Percentiles rank a stretch among this genome's conserved stretches.
These are phyloP conservation scores for Cladobotryum mycophilum DNA, from an alignment of 2,329 filamentous ascomycete genomes.

Conservation along the genomic window DNA sequence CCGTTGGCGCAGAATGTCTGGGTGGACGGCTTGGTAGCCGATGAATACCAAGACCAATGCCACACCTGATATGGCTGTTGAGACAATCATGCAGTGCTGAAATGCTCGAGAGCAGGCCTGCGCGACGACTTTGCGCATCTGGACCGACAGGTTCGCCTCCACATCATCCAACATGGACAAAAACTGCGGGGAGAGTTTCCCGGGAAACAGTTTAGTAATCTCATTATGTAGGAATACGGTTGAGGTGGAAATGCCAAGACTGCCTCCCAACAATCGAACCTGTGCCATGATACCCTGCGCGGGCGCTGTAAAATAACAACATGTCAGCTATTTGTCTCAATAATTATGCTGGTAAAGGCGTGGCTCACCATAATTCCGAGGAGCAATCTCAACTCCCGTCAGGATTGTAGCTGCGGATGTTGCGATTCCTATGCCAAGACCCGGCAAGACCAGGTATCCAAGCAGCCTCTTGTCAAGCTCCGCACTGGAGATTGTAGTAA, in stretches of 20 bases:
- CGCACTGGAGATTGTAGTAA: constrained; percentile 29
- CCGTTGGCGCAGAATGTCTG: neutral
- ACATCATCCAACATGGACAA: constrained; percentile 20
- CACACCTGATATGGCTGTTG: constrained; percentile 33
- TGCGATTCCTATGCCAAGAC: constrained; percentile 45
- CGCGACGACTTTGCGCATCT: constrained; percentile 28
- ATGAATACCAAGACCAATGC: neutral
- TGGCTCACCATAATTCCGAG: constrained; percentile 39
- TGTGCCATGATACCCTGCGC: constrained; percentile 48
- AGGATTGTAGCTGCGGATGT: constrained; percentile 42
- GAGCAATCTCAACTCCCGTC: constrained; percentile 34
- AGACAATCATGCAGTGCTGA: constrained; percentile 41
- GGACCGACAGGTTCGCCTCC: constrained; percentile 17
- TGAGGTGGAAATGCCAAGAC: constrained; percentile 47
- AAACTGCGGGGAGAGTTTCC: constrained; percentile 21
- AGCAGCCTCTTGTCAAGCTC: constrained; percentile 38
- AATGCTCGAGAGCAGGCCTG: constrained; percentile 38
- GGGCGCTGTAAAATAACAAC: constrained; percentile 29
- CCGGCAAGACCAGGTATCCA: constrained; percentile 44
- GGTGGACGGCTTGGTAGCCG: neutral
- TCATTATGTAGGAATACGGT: constrained; percentile 38
- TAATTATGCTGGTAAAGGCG: neutral
- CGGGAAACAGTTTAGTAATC: constrained; percentile 21
- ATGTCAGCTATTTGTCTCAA: too few species aligned
- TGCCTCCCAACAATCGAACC: constrained; percentile 45